phyloP scores from a whole-genome alignment of 768 basidiomycete genomes.

The Phlegmacium glaucopus region DNA sequence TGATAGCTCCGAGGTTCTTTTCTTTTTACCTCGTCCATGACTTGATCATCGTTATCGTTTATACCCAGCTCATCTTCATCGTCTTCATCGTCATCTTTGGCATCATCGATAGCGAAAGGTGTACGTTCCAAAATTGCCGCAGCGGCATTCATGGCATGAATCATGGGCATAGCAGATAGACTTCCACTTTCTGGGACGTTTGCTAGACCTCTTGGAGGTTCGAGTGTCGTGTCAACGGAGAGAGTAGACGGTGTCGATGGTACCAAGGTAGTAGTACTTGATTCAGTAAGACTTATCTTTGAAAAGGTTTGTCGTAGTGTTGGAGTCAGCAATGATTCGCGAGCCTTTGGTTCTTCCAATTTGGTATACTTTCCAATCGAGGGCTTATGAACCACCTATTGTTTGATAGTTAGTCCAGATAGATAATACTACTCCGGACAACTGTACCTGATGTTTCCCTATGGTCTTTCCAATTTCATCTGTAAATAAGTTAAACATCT shows the following conservation, averaged over 20 bases:
- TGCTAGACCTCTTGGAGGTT: conserved; percentile 20
- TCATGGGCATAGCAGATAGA: conserved; percentile 59
- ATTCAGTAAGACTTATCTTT: conserved; percentile 43
- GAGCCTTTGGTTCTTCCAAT: conserved; percentile 82
- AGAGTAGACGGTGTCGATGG: conserved; percentile 47
- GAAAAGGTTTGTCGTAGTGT: conserved; percentile 58
- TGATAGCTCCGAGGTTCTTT: background rate
- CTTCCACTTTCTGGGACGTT: conserved; percentile 34
- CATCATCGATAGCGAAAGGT: conserved; percentile 96
- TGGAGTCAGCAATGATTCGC: conserved; percentile 81
- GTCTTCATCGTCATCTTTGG: conserved; percentile 79
- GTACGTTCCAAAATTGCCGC: conserved; percentile 83
- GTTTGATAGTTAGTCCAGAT: background rate
- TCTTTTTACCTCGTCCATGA: conserved; percentile 79
- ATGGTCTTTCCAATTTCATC: conserved; percentile 95
- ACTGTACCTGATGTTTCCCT: conserved; percentile 78
- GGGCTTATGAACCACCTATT: conserved; percentile 68
- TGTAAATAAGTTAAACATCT: conserved; percentile 88
- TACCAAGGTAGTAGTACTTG: conserved; percentile 25
- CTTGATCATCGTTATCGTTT: conserved; percentile 56
- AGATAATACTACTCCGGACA: background rate
- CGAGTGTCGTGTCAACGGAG: conserved; percentile 42
- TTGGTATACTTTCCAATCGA: conserved; percentile 84
- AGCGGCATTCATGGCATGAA: conserved; percentile 76
- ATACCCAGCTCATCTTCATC: conserved; percentile 56